Evolutionary conservation across 345 rosid species (phyloP), one percentile per base, ranked within the genome.

Genomic region (Linum lewisii): DNA sequence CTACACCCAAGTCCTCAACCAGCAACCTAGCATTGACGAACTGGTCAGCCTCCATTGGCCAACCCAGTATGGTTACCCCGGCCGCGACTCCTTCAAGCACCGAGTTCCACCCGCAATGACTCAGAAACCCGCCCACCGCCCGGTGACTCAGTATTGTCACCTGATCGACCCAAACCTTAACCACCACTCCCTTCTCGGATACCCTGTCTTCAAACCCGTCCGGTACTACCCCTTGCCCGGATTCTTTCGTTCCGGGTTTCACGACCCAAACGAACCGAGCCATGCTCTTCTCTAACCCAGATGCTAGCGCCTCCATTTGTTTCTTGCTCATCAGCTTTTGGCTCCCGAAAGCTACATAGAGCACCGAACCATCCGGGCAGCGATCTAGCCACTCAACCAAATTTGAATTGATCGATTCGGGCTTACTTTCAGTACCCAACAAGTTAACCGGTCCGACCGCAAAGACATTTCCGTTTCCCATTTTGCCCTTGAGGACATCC

Each of bases 41-140:
- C 59, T 84, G 91, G 66, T 82, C 91, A 20, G 82, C 88, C 65
- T 79, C 84, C 90, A 88, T 81, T 0, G 96, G 96, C 90, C 90
- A 83, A 4, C 68, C 82, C 71, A 85, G 20, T 13, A 83, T 51
- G 65, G 74, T 25, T 20, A 66, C 77, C 5, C 91, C 85, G 1
- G 75, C 73, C 66, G 63, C 78, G 25, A 84, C 24, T n/a, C 73
- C 87, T 71, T 88, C 94, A 15, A 75, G 72, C 61, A 77, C 69
- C 29, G 92, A 87, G 79, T 87, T 84, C 95, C 95, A 87, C 9
- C 95, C 86, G 38, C 88, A 82, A 13, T 84, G 95, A 65, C 81
- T 85, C 73, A 88, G 60, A 50, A 85, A 88, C 60, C 77, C 77
- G 13, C 84, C 83, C 5, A 83, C 83, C 0, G 84, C 84, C 5